These are phyloP conservation scores for Tuber magnatum DNA, from an alignment of 495 filamentous ascomycete species.

Conservation along the genomic window DNA sequence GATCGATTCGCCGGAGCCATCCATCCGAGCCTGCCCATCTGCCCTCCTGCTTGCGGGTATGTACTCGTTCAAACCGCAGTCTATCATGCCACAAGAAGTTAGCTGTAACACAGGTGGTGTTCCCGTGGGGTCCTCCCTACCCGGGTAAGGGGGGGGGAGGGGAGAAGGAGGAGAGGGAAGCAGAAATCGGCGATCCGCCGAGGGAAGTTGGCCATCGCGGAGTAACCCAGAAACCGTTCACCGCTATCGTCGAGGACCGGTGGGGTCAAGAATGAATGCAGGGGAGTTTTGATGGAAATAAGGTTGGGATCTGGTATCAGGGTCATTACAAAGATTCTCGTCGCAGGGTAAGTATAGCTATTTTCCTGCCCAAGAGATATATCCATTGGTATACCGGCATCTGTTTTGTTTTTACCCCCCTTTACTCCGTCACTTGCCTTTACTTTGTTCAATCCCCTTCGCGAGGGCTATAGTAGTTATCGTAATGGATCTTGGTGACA, in stretches of 20 bases:
- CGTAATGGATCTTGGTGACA: neutral
- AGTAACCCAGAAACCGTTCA: neutral
- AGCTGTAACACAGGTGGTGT: neutral
- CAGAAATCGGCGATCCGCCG: neutral
- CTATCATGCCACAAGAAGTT: neutral
- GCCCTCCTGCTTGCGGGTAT: neutral
- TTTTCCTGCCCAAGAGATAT: neutral
- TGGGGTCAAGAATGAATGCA: neutral
- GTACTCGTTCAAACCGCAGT: neutral
- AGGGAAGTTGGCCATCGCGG: neutral
- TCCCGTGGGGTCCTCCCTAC: neutral
- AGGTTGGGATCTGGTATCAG: neutral
- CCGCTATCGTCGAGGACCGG: neutral
- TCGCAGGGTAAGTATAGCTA: neutral
- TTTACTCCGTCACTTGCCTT: neutral
- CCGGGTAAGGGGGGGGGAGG: neutral
- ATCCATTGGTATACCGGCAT: neutral
- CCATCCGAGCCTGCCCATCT: neutral
- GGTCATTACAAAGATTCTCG: neutral
- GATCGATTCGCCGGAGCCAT: neutral
- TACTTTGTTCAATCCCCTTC: neutral
- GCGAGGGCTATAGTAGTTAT: neutral
- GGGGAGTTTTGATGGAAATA: neutral
- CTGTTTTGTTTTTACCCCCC: neutral
- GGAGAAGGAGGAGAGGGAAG: neutral